Evolutionary conservation across 768 basidiomycete species (phyloP).

Genomic region (Kwoniella sp.): DNA sequence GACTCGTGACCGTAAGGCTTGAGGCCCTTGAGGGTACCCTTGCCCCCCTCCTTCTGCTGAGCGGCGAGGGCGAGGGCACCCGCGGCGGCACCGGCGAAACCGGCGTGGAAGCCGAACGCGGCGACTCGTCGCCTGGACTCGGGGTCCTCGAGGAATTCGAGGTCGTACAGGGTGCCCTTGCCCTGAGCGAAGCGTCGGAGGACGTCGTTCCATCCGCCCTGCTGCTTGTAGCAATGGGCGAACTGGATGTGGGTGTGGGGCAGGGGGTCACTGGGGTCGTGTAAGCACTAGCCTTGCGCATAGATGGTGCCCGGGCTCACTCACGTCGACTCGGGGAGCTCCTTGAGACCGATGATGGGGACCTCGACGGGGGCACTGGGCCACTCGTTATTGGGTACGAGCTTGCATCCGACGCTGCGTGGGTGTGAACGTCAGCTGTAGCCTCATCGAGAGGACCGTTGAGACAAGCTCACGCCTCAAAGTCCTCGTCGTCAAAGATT

Average conservation of each 20-base stretch:
- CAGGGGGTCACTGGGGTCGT: conserved; percentile 58
- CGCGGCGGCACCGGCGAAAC: conserved; percentile 91
- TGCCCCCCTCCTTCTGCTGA: conserved; percentile 56
- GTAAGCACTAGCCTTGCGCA: background rate
- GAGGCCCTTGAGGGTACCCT: conserved; percentile 60
- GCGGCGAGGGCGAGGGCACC: conserved; percentile 72
- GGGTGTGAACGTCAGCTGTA: conserved; percentile 4
- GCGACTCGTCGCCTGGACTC: conserved; percentile 78
- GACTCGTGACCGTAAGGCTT: conserved; percentile 77
- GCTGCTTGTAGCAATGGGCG: conserved; percentile 94
- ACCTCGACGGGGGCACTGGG: conserved; percentile 66
- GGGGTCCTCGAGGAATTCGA: conserved; percentile 87
- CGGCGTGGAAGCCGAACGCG: conserved; percentile 96
- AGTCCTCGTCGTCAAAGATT: conserved; percentile 90
- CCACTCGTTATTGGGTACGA: conserved; percentile 87
- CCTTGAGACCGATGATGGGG: conserved; percentile 93
- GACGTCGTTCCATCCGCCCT: conserved; percentile 84
- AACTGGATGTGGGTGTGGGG: conserved; percentile 96
- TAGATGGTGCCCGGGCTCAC: conserved; percentile 6
- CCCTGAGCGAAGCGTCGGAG: conserved; percentile 81
- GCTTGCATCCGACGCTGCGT: conserved; percentile 76
- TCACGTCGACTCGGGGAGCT: conserved; percentile 71
- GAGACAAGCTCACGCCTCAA: conserved; percentile 66
- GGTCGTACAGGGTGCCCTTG: conserved; percentile 78
- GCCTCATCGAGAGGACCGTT: background rate